phyloP scores from a whole-genome alignment of 169 alveolate species.

The Neospora caninum region DNA sequence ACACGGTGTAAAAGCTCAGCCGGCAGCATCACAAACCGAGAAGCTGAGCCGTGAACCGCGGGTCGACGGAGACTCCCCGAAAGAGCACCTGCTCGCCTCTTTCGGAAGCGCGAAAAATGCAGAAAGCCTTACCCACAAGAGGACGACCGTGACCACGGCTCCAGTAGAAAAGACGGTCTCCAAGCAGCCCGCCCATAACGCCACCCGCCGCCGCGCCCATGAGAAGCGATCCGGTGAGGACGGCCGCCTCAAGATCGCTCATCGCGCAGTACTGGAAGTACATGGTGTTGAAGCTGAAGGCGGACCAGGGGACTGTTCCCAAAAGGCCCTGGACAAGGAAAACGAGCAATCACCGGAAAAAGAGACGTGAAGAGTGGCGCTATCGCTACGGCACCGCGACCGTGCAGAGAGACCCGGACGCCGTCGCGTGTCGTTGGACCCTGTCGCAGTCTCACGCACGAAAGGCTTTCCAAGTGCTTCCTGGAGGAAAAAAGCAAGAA shows the following conservation, averaged over 20 bases:
- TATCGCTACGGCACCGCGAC: too few species aligned
- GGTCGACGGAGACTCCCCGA: too few species aligned
- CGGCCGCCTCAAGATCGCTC: slow-evolving; percentile 85
- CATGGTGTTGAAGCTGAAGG: slow-evolving; percentile 88
- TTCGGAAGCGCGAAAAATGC: too few species aligned
- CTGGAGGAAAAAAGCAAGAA: too few species aligned
- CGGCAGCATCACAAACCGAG: too few species aligned
- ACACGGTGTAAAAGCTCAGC: too few species aligned
- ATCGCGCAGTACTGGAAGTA: slow-evolving; percentile 89
- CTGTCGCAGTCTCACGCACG: too few species aligned
- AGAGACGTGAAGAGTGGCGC: background rate
- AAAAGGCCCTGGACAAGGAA: slow-evolving; percentile 79
- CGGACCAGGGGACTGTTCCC: slow-evolving; percentile 91
- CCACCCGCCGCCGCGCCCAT: slow-evolving; percentile 91
- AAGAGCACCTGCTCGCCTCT: too few species aligned
- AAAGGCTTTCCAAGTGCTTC: too few species aligned
- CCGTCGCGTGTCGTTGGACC: too few species aligned
- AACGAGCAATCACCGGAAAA: background rate
- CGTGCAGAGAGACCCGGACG: too few species aligned
- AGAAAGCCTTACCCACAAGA: slow-evolving; percentile 75
- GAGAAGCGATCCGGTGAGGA: slow-evolving; percentile 82
- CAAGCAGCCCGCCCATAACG: slow-evolving; percentile 86
- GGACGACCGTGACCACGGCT: slow-evolving; percentile 88
- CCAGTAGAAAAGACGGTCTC: slow-evolving; percentile 83
- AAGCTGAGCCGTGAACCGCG: too few species aligned